Percentiles rank a stretch among this genome's conserved stretches.
phyloP scores from a whole-genome alignment of 2,329 filamentous ascomycete species.

The Blumeriella jaapii region DNA sequence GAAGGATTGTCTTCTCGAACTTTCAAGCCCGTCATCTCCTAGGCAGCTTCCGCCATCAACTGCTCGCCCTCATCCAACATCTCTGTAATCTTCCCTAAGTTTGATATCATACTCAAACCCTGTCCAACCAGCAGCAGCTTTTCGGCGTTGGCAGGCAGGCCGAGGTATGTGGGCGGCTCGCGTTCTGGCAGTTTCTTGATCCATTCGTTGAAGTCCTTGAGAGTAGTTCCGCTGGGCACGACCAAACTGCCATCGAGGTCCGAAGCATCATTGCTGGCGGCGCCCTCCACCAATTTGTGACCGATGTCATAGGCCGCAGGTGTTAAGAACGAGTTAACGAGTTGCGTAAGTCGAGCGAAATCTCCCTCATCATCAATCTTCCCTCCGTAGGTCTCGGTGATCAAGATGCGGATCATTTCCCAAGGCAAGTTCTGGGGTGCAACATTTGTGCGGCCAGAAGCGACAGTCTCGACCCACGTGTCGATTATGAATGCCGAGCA shows the following conservation, averaged over 20 bases:
- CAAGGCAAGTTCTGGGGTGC: constrained; percentile 90
- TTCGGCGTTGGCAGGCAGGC: constrained; percentile 89
- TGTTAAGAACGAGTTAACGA: constrained; percentile 72
- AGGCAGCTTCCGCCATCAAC: constrained; percentile 55
- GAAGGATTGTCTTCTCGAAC: constrained; percentile 6
- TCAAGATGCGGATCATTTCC: constrained; percentile 84
- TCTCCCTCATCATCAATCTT: constrained; percentile 92
- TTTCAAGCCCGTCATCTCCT: constrained; percentile 8
- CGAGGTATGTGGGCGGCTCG: constrained; percentile 91
- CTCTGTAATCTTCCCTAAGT: constrained; percentile 74
- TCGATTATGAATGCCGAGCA: constrained; percentile 95
- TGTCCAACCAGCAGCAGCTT: constrained; percentile 85
- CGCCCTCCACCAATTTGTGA: constrained; percentile 70
- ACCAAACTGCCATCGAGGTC: constrained; percentile 46
- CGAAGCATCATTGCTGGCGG: constrained; percentile 30
- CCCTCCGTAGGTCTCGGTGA: constrained; percentile 92
- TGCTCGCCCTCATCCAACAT: constrained; percentile 91
- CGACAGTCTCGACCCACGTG: constrained; percentile 77
- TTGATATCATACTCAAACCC: constrained; percentile 71
- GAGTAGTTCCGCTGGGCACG: constrained; percentile 68
- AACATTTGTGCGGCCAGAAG: constrained; percentile 80
- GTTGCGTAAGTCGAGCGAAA: constrained; percentile 57
- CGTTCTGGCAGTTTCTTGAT: constrained; percentile 85
- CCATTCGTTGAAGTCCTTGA: constrained; percentile 84
- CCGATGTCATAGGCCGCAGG: constrained; percentile 85